Evolutionary conservation across 2,329 filamentous ascomycete species (phyloP).

Genomic region (Fusarium sp.): DNA sequence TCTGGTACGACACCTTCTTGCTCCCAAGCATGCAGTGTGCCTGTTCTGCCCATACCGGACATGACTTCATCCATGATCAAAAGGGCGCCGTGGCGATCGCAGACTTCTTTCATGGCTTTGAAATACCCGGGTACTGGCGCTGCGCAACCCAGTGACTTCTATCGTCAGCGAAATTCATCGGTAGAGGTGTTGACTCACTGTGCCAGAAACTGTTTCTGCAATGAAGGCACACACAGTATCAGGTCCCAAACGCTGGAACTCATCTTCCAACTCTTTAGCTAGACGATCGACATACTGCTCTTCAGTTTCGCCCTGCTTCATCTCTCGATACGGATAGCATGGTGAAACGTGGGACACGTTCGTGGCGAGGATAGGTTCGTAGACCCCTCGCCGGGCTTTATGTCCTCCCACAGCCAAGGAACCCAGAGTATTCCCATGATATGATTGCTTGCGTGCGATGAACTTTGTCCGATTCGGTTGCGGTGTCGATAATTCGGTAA

Average conservation of each 20-base stretch:
- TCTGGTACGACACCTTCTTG: conserved; percentile 68
- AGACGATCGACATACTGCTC: conserved; percentile 24
- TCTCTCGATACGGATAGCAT: conserved; percentile 43
- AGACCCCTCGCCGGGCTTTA: conserved; percentile 40
- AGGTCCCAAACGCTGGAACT: conserved; percentile 29
- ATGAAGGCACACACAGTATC: conserved; percentile 38
- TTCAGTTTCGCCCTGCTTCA: conserved; percentile 44
- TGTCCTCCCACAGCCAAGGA: conserved; percentile 25
- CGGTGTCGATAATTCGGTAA: conserved; percentile 28
- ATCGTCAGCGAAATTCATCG: fast-evolving
- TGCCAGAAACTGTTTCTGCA: conserved; percentile 38
- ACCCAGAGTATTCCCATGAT: conserved; percentile 36
- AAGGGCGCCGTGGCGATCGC: conserved; percentile 65
- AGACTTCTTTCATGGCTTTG: conserved; percentile 62
- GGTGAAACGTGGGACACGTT: conserved; percentile 47
- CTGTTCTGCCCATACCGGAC: conserved; percentile 72
- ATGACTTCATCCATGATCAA: conserved; percentile 72
- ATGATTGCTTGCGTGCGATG: conserved; percentile 33
- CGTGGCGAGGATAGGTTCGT: conserved; percentile 40
- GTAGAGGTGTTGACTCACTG: neutral
- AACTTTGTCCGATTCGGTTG: conserved; percentile 25
- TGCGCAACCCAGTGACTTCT: conserved; percentile 32
- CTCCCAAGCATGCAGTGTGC: conserved; percentile 72
- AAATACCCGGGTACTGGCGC: conserved; percentile 59
- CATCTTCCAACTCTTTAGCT: conserved; percentile 30